A percentile compares a stretch with the other conserved stretches of the same genome.
Conservation (phyloP, 306 rosid species). For the Ceratonia siliqua region DNA sequence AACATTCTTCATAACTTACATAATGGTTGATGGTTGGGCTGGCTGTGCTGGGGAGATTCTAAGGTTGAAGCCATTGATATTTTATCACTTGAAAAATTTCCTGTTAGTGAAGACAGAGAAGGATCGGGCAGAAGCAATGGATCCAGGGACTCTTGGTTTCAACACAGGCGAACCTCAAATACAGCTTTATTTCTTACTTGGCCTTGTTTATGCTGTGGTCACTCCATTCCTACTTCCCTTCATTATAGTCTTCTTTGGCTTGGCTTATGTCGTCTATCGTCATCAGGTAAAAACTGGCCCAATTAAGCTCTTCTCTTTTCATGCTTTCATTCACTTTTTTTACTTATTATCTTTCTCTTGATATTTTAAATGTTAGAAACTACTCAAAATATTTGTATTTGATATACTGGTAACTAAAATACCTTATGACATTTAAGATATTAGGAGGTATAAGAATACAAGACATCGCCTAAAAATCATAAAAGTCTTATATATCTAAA, state of each 20-base stretch:
- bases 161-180: slow-evolving; percentile 95
- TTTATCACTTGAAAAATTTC: slow-evolving; percentile 75
- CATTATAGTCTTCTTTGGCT: slow-evolving; percentile 78
- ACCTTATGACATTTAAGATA: too few species aligned
- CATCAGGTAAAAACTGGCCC: slow-evolving; percentile 72
- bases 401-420: too few species aligned
- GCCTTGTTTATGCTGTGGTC: slow-evolving; percentile 91
- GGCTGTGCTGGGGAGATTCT: slow-evolving; percentile 97
- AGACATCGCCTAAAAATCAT: too few species aligned
- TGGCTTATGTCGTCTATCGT: slow-evolving; percentile 86
- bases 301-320: background rate
- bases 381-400: too few species aligned
- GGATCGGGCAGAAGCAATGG: slow-evolving; percentile 98
- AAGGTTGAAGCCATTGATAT: slow-evolving; percentile 82
- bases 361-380: too few species aligned
- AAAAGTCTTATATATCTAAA: too few species aligned
- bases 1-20: slow-evolving; percentile 93
- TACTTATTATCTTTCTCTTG: too few species aligned
- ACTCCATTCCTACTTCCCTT: slow-evolving; percentile 89
- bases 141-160: slow-evolving; percentile 93
- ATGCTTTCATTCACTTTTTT: slow-evolving; percentile 15
- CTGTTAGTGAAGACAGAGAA: slow-evolving; percentile 91
- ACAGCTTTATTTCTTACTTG: slow-evolving; percentile 93
- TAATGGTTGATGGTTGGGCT: slow-evolving; percentile 99
- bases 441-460: too few species aligned